Conservation (phyloP, 345 rosid species). For the Ceriops decandra region DNA sequence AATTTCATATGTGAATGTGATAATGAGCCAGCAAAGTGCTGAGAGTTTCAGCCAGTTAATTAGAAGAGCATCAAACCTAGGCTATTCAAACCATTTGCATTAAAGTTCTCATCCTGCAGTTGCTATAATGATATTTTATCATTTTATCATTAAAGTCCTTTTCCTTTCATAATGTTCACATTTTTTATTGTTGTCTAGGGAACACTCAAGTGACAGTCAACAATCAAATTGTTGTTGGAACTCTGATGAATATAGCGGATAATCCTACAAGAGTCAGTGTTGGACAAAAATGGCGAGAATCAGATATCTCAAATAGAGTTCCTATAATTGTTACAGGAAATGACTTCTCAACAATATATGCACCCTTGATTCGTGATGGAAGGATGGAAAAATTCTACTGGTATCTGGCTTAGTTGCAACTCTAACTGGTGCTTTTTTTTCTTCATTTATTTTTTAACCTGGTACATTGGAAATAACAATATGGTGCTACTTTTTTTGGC, state of each 20-base stretch:
- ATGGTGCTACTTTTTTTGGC: neutral
- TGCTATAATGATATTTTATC: neutral
- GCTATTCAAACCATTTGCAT: neutral
- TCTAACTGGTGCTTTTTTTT: neutral
- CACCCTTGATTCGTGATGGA: slow-evolving; percentile 98
- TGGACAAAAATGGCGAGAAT: slow-evolving; percentile 95
- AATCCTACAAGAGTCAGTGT: slow-evolving; percentile 93
- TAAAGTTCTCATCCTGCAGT: neutral
- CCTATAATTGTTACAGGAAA: slow-evolving; percentile 92
- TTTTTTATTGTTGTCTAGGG: slow-evolving; percentile 36
- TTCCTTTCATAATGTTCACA: neutral
- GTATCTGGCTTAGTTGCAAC: slow-evolving; percentile 31
- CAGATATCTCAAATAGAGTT: slow-evolving; percentile 70
- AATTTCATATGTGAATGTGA: slow-evolving; percentile 1
- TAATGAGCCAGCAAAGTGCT: neutral
- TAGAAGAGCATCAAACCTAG: neutral
- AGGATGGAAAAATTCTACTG: slow-evolving; percentile 97
- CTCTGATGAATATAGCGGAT: slow-evolving; percentile 86
- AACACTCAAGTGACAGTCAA: slow-evolving; percentile 93
- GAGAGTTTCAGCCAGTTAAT: neutral
- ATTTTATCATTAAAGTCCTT: neutral
- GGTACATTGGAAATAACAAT: neutral
- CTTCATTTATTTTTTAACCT: neutral
- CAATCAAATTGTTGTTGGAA: slow-evolving; percentile 91
- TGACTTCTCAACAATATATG: slow-evolving; percentile 80